phyloP scores from a whole-genome alignment of 2,329 filamentous ascomycete species.

The Aspergillus flavus region DNA sequence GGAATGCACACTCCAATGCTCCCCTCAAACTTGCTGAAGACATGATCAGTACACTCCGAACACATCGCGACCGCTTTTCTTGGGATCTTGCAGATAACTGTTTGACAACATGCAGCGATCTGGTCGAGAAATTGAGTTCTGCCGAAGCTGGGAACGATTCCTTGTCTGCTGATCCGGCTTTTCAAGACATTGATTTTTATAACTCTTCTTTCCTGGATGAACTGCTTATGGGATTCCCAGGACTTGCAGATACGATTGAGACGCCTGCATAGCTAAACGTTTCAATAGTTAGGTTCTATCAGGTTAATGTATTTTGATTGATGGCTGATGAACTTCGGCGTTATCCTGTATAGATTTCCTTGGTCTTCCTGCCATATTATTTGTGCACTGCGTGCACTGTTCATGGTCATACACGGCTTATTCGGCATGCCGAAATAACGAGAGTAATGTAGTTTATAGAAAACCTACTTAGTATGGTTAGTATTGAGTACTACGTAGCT shows the following conservation, averaged over 20 bases:
- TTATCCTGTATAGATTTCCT: too few relatives aligned
- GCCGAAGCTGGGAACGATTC: neutral
- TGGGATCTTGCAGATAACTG: slow-evolving; percentile 59
- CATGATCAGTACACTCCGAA: slow-evolving; percentile 44
- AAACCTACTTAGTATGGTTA: too few relatives aligned
- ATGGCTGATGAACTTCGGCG: neutral
- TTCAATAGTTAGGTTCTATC: too few relatives aligned
- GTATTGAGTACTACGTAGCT: too few relatives aligned
- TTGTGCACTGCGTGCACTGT: neutral
- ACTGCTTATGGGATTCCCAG: neutral
- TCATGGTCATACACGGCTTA: neutral
- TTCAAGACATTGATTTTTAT: neutral
- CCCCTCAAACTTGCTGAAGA: slow-evolving; percentile 50
- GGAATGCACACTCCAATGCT: slow-evolving; percentile 27
- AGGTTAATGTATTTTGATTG: too few relatives aligned
- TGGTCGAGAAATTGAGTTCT: slow-evolving; percentile 46
- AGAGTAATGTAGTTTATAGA: too few relatives aligned
- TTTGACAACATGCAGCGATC: slow-evolving; percentile 50
- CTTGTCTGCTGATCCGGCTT: neutral
- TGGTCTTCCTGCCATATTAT: neutral
- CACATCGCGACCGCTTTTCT: slow-evolving; percentile 41
- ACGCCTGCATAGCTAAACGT: too few relatives aligned
- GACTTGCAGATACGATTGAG: neutral
- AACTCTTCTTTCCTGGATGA: neutral
- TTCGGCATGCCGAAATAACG: neutral